phyloP scores from a whole-genome alignment of 2,329 filamentous ascomycete genomes.

The Celoporthe dispersa region DNA sequence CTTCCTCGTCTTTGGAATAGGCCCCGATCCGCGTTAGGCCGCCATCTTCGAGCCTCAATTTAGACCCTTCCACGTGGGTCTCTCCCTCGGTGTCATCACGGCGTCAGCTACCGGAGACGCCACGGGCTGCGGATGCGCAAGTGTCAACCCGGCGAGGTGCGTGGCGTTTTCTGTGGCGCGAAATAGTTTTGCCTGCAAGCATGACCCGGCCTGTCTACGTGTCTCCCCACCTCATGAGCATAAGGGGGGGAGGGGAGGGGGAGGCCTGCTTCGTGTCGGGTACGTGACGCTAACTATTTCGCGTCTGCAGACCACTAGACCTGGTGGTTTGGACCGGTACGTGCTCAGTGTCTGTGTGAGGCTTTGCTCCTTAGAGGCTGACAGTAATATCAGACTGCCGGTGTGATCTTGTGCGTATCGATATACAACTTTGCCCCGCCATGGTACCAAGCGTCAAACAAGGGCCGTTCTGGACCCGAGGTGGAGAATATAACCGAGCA shows the following conservation, averaged over 20 bases:
- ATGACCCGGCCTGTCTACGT: conserved; percentile 28
- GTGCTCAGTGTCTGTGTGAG: neutral
- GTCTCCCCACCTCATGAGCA: neutral
- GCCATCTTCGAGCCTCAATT: conserved; percentile 53
- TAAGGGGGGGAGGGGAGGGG: neutral
- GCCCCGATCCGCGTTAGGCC: conserved; percentile 56
- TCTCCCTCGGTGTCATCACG: conserved; percentile 42
- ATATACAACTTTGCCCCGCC: neutral
- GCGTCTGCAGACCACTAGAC: conserved; percentile 41
- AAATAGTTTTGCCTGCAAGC: conserved; percentile 29
- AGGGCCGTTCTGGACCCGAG: neutral
- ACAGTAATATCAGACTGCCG: neutral
- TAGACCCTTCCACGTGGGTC: conserved; percentile 52
- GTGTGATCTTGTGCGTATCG: neutral
- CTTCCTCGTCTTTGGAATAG: conserved; percentile 56
- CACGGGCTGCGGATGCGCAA: conserved; percentile 47
- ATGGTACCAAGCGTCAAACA: neutral
- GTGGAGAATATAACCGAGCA: neutral
- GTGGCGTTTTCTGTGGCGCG: conserved; percentile 49
- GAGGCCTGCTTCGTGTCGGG: neutral
- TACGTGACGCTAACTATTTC: neutral
- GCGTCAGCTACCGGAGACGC: conserved; percentile 45
- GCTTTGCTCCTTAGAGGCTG: neutral
- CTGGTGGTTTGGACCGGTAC: conserved; percentile 43
- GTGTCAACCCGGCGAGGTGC: conserved; percentile 50